Evolutionary conservation across 352 stramenopile genomes (phyloP).

Genomic region (Globisporangium lucens): DNA sequence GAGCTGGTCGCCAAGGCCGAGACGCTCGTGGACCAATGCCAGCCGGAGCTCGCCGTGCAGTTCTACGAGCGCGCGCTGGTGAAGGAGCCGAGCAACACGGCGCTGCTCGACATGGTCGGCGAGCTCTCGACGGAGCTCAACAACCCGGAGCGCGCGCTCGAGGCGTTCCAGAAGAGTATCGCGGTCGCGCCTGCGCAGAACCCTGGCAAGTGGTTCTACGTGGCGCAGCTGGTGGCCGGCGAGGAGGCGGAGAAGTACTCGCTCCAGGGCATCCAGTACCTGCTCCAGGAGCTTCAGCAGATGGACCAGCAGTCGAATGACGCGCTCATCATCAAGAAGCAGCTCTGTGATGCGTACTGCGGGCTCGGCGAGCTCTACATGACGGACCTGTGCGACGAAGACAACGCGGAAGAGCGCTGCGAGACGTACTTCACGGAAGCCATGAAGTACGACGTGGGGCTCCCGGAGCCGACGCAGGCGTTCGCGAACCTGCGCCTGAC

Average conservation of each 20-base stretch:
- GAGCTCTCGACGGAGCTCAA: conserved; percentile 83
- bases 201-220: conserved; percentile 84
- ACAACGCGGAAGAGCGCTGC: conserved; percentile 92
- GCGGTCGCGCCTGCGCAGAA: conserved; percentile 64
- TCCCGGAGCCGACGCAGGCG: conserved; percentile 93
- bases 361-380: conserved; percentile 96
- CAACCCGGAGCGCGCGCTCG: conserved; percentile 68
- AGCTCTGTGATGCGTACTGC: conserved; percentile 94
- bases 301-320: conserved; percentile 41
- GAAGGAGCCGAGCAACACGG: conserved; percentile 65
- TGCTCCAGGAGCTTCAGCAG: conserved; percentile 56
- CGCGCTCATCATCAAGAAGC: conserved; percentile 74
- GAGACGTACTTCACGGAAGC: conserved; percentile 89
- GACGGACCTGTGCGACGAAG: conserved; percentile 93
- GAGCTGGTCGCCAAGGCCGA: conserved; percentile 84
- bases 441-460: conserved; percentile 87
- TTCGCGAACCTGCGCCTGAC: conserved; percentile 94
- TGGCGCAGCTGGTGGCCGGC: conserved; percentile 71
- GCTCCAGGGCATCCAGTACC: conserved; percentile 62
- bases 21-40: conserved; percentile 78
- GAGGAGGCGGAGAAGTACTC: conserved; percentile 72
- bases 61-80: conserved; percentile 81
- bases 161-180: conserved; percentile 73
- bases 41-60: conserved; percentile 77
- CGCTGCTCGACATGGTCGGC: conserved; percentile 73